Percentiles rank a stretch among this genome's conserved stretches.
These are phyloP conservation scores for Euphorbia peplus DNA, from an alignment of 345 rosid species.

Conservation along the genomic window DNA sequence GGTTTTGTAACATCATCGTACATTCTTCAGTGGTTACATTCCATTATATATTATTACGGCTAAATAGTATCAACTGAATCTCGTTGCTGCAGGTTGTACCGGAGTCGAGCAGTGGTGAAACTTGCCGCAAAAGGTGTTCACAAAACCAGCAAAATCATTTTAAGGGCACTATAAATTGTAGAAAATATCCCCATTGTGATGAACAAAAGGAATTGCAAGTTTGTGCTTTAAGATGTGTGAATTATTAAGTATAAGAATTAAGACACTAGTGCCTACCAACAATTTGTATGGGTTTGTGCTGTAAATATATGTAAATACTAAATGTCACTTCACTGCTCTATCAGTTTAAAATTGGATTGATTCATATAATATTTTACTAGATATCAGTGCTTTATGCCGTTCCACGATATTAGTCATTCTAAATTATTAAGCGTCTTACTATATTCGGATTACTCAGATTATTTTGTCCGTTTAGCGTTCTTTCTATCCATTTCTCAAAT, in stretches of 20 bases:
- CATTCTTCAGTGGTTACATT: background rate
- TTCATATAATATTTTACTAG: too few species aligned
- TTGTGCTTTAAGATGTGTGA: background rate
- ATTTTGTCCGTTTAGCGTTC: too few species aligned
- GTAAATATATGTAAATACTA: conserved; percentile 7
- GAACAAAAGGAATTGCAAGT: conserved; percentile 8
- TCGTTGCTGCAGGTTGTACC: conserved; percentile 64
- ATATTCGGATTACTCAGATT: too few species aligned
- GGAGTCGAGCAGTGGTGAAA: conserved; percentile 53
- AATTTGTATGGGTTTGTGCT: background rate
- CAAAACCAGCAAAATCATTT: conserved; percentile 59
- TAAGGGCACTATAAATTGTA: conserved; percentile 49
- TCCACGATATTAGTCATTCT: too few species aligned
- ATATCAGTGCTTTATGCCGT: too few species aligned
- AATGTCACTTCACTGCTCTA: too few species aligned
- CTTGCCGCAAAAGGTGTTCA: conserved; percentile 73
- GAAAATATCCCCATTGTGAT: conserved; percentile 9
- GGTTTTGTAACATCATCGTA: too few species aligned
- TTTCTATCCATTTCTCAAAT: too few species aligned
- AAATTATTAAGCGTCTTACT: too few species aligned
- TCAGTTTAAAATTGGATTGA: too few species aligned
- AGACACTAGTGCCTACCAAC: background rate
- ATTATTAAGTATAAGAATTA: too few species aligned
- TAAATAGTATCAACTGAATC: too few species aligned
- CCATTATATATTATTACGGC: background rate